Conservation (phyloP, 2,329 filamentous ascomycete genomes). For the Hypoxylon sp. region DNA sequence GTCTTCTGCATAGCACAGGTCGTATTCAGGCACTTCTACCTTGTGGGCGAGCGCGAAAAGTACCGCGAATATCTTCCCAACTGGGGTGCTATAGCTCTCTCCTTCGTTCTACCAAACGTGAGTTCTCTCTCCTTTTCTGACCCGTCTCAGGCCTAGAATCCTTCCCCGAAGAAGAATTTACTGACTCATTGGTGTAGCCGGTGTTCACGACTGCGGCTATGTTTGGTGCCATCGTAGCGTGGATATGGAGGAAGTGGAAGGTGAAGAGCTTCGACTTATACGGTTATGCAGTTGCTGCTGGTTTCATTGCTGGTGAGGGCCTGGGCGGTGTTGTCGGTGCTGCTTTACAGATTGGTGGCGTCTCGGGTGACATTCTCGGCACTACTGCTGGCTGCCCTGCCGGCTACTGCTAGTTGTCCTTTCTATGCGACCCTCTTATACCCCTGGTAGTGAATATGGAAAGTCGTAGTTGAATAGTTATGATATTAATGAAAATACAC, state of each 20-base stretch:
- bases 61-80: constrained; percentile 71
- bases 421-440: constrained; percentile 39
- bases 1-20: constrained; percentile 67
- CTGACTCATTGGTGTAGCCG: constrained; percentile 52
- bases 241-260: constrained; percentile 68
- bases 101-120: constrained; percentile 68
- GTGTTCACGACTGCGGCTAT: constrained; percentile 72
- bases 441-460: constrained; percentile 3
- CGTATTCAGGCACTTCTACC: constrained; percentile 68
- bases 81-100: constrained; percentile 72
- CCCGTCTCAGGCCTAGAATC: not conserved
- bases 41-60: constrained; percentile 67
- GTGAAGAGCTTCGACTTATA: constrained; percentile 69
- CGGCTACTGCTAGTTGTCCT: constrained; percentile 48
- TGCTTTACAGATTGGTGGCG: constrained; percentile 53
- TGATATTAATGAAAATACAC: constrained; percentile 26
- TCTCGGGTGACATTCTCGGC: constrained; percentile 54
- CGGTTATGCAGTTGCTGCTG: constrained; percentile 71
- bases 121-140: constrained; percentile 1
- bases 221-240: constrained; percentile 67
- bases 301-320: constrained; percentile 74
- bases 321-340: constrained; percentile 74
- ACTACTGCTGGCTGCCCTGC: constrained; percentile 54
- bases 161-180: not conserved
- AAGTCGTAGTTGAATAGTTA: constrained; percentile 16